These are phyloP conservation scores for Penicillium sp. DNA, from an alignment of 2,329 filamentous ascomycete species.

Conservation along the genomic window DNA sequence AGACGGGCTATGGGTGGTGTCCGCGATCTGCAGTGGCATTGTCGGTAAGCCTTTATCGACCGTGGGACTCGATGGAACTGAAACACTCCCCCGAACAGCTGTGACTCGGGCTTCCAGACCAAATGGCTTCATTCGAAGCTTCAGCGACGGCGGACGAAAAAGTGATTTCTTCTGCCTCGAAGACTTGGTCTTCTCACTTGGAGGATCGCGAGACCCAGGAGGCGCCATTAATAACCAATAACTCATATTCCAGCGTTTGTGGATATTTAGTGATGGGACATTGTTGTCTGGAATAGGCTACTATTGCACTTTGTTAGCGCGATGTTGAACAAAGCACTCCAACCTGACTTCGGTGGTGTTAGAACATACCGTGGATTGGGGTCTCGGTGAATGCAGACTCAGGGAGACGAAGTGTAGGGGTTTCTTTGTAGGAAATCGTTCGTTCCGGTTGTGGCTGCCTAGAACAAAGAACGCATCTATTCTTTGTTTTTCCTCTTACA, in stretches of 20 bases:
- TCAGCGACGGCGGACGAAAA: conserved; percentile 8
- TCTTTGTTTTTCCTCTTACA: neutral
- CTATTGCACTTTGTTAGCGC: neutral
- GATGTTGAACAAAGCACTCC: neutral
- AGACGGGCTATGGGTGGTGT: neutral
- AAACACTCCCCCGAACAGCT: conserved; percentile 3
- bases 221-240: conserved; percentile 3
- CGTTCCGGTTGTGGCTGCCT: neutral
- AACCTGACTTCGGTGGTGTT: neutral
- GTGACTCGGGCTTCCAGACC: neutral
- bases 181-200: neutral
- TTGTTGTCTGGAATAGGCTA: neutral
- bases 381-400: neutral
- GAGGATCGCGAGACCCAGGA: neutral
- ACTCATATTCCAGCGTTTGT: conserved; percentile 1
- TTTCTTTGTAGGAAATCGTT: conserved; percentile 3
- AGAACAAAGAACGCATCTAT: neutral
- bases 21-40: neutral
- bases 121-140: neutral
- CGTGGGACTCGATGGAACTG: neutral
- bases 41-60: neutral
- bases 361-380: neutral
- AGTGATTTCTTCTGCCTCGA: neutral
- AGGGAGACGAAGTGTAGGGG: neutral
- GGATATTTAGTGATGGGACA: neutral